Conservation (phyloP, 1,284 basidiomycete species). For the Pseudozyma hubeiensis region DNA sequence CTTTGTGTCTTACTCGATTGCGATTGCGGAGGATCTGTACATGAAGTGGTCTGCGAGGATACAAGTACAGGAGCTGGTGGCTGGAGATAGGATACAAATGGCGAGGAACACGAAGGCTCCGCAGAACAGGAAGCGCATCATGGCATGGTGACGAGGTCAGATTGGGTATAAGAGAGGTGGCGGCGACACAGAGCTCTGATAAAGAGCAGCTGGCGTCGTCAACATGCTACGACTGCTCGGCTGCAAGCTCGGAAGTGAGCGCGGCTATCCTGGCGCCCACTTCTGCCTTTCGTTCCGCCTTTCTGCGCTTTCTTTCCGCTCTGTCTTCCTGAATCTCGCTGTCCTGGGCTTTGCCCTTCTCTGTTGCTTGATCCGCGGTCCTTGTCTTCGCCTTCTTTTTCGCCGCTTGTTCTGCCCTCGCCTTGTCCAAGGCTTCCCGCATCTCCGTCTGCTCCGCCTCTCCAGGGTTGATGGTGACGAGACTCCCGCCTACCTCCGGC, state of each 20-base stretch:
- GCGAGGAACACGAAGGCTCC: background rate
- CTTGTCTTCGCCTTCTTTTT: slow-evolving; percentile 21
- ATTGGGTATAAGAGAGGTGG: too few relatives aligned
- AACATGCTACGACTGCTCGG: slow-evolving; percentile 8
- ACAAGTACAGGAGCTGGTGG: slow-evolving; percentile 6
- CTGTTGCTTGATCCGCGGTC: slow-evolving; percentile 9
- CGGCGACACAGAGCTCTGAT: too few relatives aligned
- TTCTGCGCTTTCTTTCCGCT: slow-evolving; percentile 19
- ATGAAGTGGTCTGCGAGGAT: background rate
- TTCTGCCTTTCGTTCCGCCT: slow-evolving; percentile 32
- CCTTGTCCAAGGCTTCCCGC: slow-evolving; percentile 44
- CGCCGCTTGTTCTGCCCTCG: slow-evolving; percentile 15
- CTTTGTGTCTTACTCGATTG: background rate
- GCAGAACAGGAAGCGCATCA: too few relatives aligned
- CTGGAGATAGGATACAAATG: background rate
- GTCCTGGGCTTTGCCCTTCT: slow-evolving; percentile 1
- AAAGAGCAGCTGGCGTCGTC: too few relatives aligned
- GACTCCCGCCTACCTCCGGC: slow-evolving; percentile 17
- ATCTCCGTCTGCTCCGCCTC: slow-evolving; percentile 35
- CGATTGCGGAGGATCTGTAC: slow-evolving; percentile 2
- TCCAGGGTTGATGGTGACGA: slow-evolving; percentile 56
- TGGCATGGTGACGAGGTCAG: too few relatives aligned
- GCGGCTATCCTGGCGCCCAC: slow-evolving; percentile 19
- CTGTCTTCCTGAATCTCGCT: background rate
- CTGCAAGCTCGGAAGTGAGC: slow-evolving; percentile 34